phyloP scores from a whole-genome alignment of 2,329 filamentous ascomycete genomes.

The Penicillium corylophilum region DNA sequence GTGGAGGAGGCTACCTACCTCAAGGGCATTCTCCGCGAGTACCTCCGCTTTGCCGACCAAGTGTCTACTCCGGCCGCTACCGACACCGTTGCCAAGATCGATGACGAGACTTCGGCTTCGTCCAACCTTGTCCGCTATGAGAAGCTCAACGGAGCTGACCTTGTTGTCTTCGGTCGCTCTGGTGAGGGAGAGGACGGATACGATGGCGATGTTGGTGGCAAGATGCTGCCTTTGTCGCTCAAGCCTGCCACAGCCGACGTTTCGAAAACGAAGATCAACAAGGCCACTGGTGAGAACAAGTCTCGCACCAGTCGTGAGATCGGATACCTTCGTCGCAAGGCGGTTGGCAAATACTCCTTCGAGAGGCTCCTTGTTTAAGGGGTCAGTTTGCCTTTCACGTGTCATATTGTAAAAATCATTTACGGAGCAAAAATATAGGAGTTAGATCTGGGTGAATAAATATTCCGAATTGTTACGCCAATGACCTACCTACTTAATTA shows the following conservation, averaged over 20 bases:
- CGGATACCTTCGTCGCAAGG: constrained; percentile 74
- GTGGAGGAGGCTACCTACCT: constrained; percentile 50
- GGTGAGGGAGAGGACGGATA: constrained; percentile 30
- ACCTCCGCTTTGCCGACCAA: constrained; percentile 42
- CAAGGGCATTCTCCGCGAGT: constrained; percentile 48
- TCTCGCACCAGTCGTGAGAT: constrained; percentile 70
- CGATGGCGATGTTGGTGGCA: constrained; percentile 34
- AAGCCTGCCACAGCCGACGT: constrained; percentile 54
- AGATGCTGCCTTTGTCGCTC: constrained; percentile 70
- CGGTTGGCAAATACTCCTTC: constrained; percentile 77
- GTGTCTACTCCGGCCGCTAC: constrained; percentile 19
- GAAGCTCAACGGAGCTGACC: constrained; percentile 41
- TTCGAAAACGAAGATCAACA: constrained; percentile 51
- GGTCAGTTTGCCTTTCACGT: constrained; percentile 24
- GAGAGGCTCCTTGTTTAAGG: constrained; percentile 69
- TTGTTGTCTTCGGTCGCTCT: constrained; percentile 31
- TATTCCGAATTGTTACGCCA: not conserved
- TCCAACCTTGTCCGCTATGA: constrained; percentile 34
- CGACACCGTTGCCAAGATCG: constrained; percentile 7
- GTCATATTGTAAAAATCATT: constrained; percentile 20
- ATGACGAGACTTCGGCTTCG: constrained; percentile 12
- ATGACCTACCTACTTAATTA: not conserved
- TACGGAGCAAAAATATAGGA: constrained; percentile 15
- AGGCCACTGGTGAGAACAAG: constrained; percentile 68
- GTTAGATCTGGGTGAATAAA: not conserved